Conservation (phyloP, 1,139 yeast genomes). For the Yarrowia galli region DNA sequence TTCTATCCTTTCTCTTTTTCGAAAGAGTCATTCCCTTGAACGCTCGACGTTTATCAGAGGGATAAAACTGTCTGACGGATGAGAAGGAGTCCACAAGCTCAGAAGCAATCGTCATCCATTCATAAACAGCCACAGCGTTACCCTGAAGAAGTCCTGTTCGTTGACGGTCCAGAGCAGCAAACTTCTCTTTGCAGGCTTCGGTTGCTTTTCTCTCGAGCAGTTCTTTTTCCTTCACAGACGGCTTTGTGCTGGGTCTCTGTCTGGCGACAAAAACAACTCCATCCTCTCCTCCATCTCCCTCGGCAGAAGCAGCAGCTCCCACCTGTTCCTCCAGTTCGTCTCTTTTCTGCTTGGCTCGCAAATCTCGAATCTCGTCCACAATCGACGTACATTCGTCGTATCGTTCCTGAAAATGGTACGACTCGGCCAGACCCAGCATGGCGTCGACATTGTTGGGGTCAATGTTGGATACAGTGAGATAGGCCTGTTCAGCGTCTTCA, state of each 20-base stretch:
- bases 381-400: constrained; percentile 35
- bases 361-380: constrained; percentile 52
- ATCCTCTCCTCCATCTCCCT: neutral
- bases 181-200: constrained; percentile 69
- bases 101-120: constrained; percentile 87
- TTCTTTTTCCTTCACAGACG: constrained; percentile 58
- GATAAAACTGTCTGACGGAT: constrained; percentile 77
- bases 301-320: neutral
- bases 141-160: constrained; percentile 62
- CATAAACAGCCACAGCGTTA: constrained; percentile 67
- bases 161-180: constrained; percentile 65
- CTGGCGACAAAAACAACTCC: constrained; percentile 25
- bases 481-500: constrained; percentile 71
- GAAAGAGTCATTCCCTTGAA: constrained; percentile 68
- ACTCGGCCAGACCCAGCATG: constrained; percentile 81
- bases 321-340: constrained; percentile 24
- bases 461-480: constrained; percentile 60
- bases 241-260: constrained; percentile 24
- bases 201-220: constrained; percentile 65
- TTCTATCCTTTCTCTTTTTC: constrained; percentile 58
- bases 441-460: constrained; percentile 75
- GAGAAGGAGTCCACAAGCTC: constrained; percentile 84
- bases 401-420: constrained; percentile 51
- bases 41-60: constrained; percentile 70
- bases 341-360: constrained; percentile 25